These are phyloP conservation scores for Hyphopichia wangnamkhiaoensis DNA, from an alignment of 1,139 yeast species.

Conservation along the genomic window DNA sequence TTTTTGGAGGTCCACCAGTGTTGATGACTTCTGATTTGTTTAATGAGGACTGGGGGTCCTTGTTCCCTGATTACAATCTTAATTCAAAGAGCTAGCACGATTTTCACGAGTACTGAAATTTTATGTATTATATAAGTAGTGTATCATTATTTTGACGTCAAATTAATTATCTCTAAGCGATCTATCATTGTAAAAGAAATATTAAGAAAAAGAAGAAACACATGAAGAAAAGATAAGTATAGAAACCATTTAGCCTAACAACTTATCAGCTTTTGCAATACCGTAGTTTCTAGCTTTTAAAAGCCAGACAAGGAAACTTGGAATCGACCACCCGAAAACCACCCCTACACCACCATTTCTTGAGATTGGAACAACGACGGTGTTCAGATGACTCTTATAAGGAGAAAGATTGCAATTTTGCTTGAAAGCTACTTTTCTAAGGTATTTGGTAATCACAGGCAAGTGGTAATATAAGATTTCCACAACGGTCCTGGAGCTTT, in stretches of 20 bases:
- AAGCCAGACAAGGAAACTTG: slow-evolving; percentile 28
- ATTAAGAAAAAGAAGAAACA: not conserved
- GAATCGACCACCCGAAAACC: slow-evolving; percentile 27
- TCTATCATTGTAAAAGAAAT: not conserved
- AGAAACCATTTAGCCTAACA: not conserved
- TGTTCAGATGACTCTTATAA: slow-evolving; percentile 12
- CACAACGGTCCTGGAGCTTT: slow-evolving; percentile 21
- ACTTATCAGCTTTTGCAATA: slow-evolving; percentile 15
- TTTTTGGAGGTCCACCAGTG: slow-evolving; percentile 55
- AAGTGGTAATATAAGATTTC: slow-evolving; percentile 28
- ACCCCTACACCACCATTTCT: slow-evolving; percentile 38
- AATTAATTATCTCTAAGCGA: not conserved
- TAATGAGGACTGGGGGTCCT: slow-evolving; percentile 52
- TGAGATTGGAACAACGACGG: slow-evolving; percentile 33
- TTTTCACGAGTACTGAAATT: no score
- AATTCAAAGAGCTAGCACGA: slow-evolving; percentile 1
- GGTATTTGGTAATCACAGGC: slow-evolving; percentile 13
- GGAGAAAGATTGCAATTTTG: slow-evolving; percentile 12
- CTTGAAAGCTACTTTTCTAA: slow-evolving; percentile 19
- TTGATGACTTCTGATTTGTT: slow-evolving; percentile 54
- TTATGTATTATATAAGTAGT: slow-evolving; percentile 2
- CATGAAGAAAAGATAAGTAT: not conserved
- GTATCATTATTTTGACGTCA: not conserved
- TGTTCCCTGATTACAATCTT: slow-evolving; percentile 41
- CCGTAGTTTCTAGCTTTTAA: slow-evolving; percentile 26